Percentiles rank a stretch among this genome's conserved stretches.
phyloP scores from a whole-genome alignment of 805 yeast genomes.

The Komagataella mondaviorum region DNA sequence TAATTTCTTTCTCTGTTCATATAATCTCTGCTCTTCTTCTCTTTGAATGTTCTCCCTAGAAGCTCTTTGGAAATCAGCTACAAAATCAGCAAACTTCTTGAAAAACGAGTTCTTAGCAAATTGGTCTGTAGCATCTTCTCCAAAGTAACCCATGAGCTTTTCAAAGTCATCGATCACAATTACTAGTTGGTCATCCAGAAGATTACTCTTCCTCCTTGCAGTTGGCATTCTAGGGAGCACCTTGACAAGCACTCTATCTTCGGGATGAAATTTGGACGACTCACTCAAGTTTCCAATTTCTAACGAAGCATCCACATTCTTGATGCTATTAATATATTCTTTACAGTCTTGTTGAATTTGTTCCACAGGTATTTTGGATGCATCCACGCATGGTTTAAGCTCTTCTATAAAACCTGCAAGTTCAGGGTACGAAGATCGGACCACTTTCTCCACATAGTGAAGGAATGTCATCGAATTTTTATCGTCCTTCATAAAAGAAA shows the following conservation, averaged over 20 bases:
- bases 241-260: constrained; percentile 52
- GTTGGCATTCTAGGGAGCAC: constrained; percentile 58
- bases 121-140: constrained; percentile 74
- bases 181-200: constrained; percentile 49
- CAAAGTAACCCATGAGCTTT: constrained; percentile 67
- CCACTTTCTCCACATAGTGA: constrained; percentile 82
- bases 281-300: constrained; percentile 81
- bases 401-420: constrained; percentile 67
- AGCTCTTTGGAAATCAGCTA: constrained; percentile 68
- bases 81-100: constrained; percentile 66
- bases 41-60: constrained; percentile 62
- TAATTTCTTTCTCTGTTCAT: constrained; percentile 63
- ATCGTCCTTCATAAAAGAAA: constrained; percentile 84
- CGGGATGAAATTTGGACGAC: constrained; percentile 66
- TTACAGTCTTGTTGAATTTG: constrained; percentile 65
- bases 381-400: constrained; percentile 38
- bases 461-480: constrained; percentile 78
- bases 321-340: constrained; percentile 44
- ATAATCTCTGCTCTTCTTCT: constrained; percentile 70
- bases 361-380: constrained; percentile 70
- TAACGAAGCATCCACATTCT: constrained; percentile 61
- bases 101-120: constrained; percentile 60
- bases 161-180: constrained; percentile 54
- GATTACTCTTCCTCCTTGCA: constrained; percentile 58
- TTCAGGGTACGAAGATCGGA: constrained; percentile 78